Conservation (phyloP, 176 grass and related monocot species). For the Phyllostachys edulis region DNA sequence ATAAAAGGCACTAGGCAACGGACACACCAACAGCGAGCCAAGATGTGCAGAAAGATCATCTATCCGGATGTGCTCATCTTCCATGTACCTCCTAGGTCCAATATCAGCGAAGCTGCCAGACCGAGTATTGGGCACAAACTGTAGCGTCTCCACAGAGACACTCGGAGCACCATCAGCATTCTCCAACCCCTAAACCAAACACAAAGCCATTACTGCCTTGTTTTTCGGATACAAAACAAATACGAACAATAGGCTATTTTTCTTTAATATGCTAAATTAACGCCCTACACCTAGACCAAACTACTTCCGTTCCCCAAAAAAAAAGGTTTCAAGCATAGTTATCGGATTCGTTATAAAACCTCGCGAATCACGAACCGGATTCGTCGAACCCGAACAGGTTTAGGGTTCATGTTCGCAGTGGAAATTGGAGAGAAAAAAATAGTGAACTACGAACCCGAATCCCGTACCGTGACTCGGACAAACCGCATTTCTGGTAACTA, state of each 20-base stretch:
- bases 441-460: no score
- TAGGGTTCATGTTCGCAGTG: no score
- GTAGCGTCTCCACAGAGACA: constrained; percentile 25
- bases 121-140: constrained; percentile 66
- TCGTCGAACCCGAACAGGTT: no score
- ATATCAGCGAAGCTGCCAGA: constrained; percentile 90
- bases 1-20: constrained; percentile 87
- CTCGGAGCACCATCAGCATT: constrained; percentile 24
- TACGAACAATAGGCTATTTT: not conserved
- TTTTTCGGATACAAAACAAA: not conserved
- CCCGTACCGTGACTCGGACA: no score
- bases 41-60: constrained; percentile 85
- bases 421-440: no score
- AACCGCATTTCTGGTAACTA: no score
- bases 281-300: not conserved
- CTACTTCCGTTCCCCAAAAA: not conserved
- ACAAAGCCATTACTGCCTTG: not conserved
- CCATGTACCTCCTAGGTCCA: constrained; percentile 83
- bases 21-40: constrained; percentile 60
- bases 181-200: constrained; percentile 41
- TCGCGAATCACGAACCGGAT: no score
- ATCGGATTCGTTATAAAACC: no score
- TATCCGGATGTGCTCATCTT: constrained; percentile 95
- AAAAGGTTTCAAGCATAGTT: not conserved
- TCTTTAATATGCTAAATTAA: not conserved